Evolutionary conservation across 2,329 filamentous ascomycete genomes (phyloP).

Genomic region (Thielaviopsis ethacetica): DNA sequence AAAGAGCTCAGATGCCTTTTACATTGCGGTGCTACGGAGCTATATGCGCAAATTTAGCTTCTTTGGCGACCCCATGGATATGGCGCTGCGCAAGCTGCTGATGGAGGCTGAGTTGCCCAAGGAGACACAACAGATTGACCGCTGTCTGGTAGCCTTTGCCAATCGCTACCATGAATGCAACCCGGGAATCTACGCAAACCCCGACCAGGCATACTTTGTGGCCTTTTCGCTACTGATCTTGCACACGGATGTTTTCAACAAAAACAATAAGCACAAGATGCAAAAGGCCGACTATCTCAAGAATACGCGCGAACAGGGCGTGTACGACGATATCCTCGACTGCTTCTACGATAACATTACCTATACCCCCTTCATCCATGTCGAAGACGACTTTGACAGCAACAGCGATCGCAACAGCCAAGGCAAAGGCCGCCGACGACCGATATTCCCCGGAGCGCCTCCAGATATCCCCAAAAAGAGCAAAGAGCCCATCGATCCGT

Average conservation of each 20-base stretch:
- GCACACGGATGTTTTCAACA: conserved; percentile 98
- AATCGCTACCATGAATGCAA: conserved; percentile 98
- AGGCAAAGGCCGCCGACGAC: conserved; percentile 58
- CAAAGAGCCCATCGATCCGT: conserved; percentile 86
- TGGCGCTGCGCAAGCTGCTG: conserved; percentile 86
- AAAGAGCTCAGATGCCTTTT: conserved; percentile 74
- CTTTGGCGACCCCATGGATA: conserved; percentile 94
- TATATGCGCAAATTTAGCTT: conserved; percentile 94
- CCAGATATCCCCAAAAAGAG: conserved; percentile 38
- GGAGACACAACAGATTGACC: conserved; percentile 95
- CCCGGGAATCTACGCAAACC: conserved; percentile 77
- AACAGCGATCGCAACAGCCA: conserved; percentile 57
- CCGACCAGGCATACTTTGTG: conserved; percentile 96
- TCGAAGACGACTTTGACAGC: conserved; percentile 77
- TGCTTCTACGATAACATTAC: conserved; percentile 98
- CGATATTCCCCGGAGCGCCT: conserved; percentile 42
- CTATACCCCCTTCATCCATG: conserved; percentile 95
- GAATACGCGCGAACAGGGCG: conserved; percentile 79
- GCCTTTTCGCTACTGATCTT: conserved; percentile 92
- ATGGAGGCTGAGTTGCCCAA: conserved; percentile 95
- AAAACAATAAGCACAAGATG: conserved; percentile 99
- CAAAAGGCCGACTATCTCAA: conserved; percentile 89
- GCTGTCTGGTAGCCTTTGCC: conserved; percentile 83
- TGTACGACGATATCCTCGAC: conserved; percentile 83
- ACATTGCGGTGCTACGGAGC: conserved; percentile 67